Evolutionary conservation across 768 basidiomycete genomes (phyloP).

Genomic region (Leccinum variicolor): DNA sequence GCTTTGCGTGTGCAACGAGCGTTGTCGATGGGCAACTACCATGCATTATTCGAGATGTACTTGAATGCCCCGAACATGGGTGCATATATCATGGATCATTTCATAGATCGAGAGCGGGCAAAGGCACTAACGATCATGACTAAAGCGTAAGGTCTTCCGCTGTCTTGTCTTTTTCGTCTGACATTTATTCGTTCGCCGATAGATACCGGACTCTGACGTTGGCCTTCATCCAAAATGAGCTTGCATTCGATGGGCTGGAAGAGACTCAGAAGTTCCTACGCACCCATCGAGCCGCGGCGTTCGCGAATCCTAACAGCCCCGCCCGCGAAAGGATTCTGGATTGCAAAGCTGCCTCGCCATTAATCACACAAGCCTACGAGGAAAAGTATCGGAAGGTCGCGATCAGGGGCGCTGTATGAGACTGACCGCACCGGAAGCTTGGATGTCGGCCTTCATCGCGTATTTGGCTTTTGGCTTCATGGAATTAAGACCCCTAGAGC

Average conservation of each 20-base stretch:
- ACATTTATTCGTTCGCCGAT: conserved; percentile 5
- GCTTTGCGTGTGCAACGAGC: conserved; percentile 88
- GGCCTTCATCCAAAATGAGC: conserved; percentile 70
- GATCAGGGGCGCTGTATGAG: conserved; percentile 89
- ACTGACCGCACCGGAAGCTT: conserved; percentile 1
- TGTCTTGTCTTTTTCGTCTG: not conserved
- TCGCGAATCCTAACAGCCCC: conserved; percentile 57
- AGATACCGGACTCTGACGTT: conserved; percentile 86
- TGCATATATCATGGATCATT: conserved; percentile 98
- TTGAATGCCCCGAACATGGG: conserved; percentile 91
- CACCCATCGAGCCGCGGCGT: conserved; percentile 64
- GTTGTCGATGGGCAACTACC: conserved; percentile 91
- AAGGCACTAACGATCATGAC: conserved; percentile 86
- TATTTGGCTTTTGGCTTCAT: conserved; percentile 4
- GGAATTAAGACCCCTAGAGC: conserved; percentile 14
- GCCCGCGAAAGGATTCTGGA: conserved; percentile 68
- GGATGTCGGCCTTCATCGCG: conserved; percentile 2
- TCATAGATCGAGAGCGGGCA: conserved; percentile 87
- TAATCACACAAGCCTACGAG: conserved; percentile 64
- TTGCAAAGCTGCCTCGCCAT: conserved; percentile 58
- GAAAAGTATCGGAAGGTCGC: conserved; percentile 83
- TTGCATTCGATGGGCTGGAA: conserved; percentile 73
- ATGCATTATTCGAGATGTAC: conserved; percentile 85
- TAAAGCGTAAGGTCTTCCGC: conserved; percentile 72
- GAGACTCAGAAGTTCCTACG: conserved; percentile 67